Evolutionary conservation across 305 asterid species (phyloP), one percentile per base, ranked within the genome.

Genomic region (Salvia sclarea): DNA sequence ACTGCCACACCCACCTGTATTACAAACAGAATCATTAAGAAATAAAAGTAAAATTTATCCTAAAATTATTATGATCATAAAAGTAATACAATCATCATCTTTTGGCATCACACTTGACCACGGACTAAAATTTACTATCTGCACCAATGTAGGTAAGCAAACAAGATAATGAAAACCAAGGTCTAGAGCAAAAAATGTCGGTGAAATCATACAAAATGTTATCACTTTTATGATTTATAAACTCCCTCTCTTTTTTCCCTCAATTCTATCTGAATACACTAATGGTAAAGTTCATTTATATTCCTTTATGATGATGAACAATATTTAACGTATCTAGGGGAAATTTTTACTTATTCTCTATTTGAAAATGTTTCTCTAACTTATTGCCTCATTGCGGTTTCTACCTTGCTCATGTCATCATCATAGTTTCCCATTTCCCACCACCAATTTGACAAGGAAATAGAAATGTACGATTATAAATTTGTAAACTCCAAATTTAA

Each of bases 1-100:
- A 75, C 59, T 73, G 76, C 64, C 22, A 55, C 17, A 43, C 74
- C 72, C 87, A 81, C 75, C 86, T 78, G 78, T 63, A 64, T 67
- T 55, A 59, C 24, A 70, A n/a, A n/a, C n/a, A n/a, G n/a, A n/a
- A n/a, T n/a, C n/a, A n/a, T n/a, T n/a, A n/a, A n/a, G n/a, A n/a
- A n/a, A n/a, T n/a, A n/a, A n/a, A n/a, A n/a, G n/a, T n/a, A n/a
- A n/a, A n/a, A n/a, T n/a, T 59, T 21, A 13, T 5, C 49, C 45
- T 43, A 37, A 66, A 37, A 41, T 3, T 4, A 6, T n/a, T 24
- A 22, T 28, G 18, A 37, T 44, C 33, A 8, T 55, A 18, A 31
- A 6, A 49, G 25, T 47, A 35, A 55, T n/a, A 41, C 20, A 25
- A 17, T 35, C 12, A 40, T 41, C 37, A 41, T 56, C 47, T 53